These are phyloP conservation scores for Fusarium irregulare DNA, from an alignment of 2,329 filamentous ascomycete species.

Conservation along the genomic window DNA sequence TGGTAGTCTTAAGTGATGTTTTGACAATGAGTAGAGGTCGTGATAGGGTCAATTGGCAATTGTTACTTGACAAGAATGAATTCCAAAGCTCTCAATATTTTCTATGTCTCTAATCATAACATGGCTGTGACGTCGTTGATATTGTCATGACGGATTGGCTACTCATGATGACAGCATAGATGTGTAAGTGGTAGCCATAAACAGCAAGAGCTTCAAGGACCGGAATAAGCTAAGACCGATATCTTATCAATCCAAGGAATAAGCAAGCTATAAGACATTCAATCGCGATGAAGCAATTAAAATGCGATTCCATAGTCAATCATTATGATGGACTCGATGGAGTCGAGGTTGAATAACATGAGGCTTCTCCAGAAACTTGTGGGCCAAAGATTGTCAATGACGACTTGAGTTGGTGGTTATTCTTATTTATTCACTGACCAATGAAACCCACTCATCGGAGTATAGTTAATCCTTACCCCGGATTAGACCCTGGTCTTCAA, in stretches of 20 bases:
- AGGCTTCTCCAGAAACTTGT: constrained; percentile 3
- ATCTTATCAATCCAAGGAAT: neutral
- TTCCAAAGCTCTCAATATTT: constrained; percentile 1
- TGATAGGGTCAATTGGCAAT: constrained; percentile 7
- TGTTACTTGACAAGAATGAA: neutral
- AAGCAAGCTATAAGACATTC: neutral
- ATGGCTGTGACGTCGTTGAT: constrained; percentile 37
- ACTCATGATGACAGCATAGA: constrained; percentile 43
- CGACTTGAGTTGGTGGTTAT: constrained; percentile 9
- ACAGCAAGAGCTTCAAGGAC: constrained; percentile 15
- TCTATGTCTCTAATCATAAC: constrained; percentile 10
- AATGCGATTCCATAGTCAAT: constrained; percentile 17
- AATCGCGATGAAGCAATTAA: constrained; percentile 15
- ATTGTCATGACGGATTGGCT: constrained; percentile 34
- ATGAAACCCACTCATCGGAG: neutral
- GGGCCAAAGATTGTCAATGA: constrained; percentile 28
- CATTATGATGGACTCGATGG: constrained; percentile 16
- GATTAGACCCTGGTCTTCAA: neutral
- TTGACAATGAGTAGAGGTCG: neutral
- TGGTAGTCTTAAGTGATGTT: neutral
- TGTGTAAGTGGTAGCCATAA: constrained; percentile 21
- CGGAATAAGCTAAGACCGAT: constrained; percentile 15
- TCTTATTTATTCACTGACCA: neutral
- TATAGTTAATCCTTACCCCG: constrained; percentile 20
- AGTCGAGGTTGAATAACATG: constrained; percentile 2